A percentile compares a stretch with the other conserved stretches of the same genome.
phyloP scores from a whole-genome alignment of 176 grass and related monocot genomes.

The Musa schizocarpa region DNA sequence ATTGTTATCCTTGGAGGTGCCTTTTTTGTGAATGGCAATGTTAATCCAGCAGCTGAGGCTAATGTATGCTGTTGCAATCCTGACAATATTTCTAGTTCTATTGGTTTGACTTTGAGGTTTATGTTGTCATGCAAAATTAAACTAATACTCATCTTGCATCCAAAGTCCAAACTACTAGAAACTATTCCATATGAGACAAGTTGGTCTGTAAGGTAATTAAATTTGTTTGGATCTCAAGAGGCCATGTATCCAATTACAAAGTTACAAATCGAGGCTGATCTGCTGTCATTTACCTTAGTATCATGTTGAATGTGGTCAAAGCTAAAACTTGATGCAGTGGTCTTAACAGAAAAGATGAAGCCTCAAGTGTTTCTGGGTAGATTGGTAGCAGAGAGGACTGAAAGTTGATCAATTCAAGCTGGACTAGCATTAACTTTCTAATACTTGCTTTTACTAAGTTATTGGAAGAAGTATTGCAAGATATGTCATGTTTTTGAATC shows the following conservation, averaged over 20 bases:
- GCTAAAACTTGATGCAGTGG: not conserved
- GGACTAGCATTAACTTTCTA: not conserved
- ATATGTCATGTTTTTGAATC: not conserved
- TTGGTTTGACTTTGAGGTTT: not conserved
- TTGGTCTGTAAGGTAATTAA: not conserved
- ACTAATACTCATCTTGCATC: not conserved
- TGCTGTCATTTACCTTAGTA: not conserved
- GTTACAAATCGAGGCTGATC: not conserved
- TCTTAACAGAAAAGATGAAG: not conserved
- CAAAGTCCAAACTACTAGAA: not conserved
- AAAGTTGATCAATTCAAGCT: not conserved
- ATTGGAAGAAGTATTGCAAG: too few species aligned
- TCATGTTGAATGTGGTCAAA: not conserved
- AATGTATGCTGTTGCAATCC: slow-evolving; percentile 44
- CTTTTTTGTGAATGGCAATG: slow-evolving; percentile 93
- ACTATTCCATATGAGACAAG: not conserved
- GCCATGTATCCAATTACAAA: not conserved
- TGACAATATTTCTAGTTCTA: not conserved
- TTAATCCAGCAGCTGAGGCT: slow-evolving; percentile 86
- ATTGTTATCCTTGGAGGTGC: slow-evolving; percentile 87
- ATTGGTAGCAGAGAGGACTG: not conserved
- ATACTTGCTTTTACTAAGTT: not conserved
- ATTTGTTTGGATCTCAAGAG: not conserved
- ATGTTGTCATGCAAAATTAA: not conserved
- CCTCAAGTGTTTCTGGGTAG: not conserved